A percentile compares a stretch with the other conserved stretches of the same genome.
phyloP scores from a whole-genome alignment of 2,329 filamentous ascomycete species.

The Claviceps paspali region DNA sequence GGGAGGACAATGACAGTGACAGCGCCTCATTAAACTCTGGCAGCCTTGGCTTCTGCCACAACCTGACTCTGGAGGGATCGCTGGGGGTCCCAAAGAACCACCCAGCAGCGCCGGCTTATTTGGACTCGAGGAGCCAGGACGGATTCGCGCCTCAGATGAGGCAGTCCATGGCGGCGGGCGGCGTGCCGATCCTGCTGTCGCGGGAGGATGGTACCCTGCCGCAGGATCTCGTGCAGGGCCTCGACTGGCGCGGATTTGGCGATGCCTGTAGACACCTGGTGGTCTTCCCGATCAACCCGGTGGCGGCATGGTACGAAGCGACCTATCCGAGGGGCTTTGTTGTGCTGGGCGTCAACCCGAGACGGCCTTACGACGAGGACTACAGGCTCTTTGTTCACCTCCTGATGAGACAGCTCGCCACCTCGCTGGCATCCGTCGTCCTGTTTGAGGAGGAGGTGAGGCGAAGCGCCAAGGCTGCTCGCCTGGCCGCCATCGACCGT shows the following conservation, averaged over 20 bases:
- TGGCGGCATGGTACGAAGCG: constrained; percentile 6
- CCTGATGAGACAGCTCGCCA: constrained; percentile 42
- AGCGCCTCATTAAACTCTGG: constrained; percentile 47
- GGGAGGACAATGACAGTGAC: constrained; percentile 20
- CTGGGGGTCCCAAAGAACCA: constrained; percentile 30
- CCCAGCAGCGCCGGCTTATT: constrained; percentile 21
- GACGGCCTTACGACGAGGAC: constrained; percentile 57
- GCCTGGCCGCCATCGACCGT: constrained; percentile 4
- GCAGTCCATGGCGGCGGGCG: constrained; percentile 20
- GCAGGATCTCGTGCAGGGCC: constrained; percentile 37
- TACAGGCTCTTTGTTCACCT: constrained; percentile 51
- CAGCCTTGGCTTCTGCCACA: constrained; percentile 42
- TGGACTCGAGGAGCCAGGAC: constrained; percentile 22
- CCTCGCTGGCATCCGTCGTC: constrained; percentile 54
- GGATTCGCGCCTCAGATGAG: constrained; percentile 25
- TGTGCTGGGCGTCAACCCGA: constrained; percentile 54
- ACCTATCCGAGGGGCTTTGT: constrained; percentile 41
- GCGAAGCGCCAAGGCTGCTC: constrained; percentile 26
- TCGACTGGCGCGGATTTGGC: constrained; percentile 48
- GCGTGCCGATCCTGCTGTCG: constrained; percentile 24
- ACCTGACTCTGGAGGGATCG: constrained; percentile 33
- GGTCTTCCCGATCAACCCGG: constrained; percentile 44
- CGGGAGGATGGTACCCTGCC: constrained; percentile 39
- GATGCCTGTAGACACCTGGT: constrained; percentile 51
- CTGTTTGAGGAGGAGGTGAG: constrained; percentile 57